Evolutionary conservation across 2,329 filamentous ascomycete genomes (phyloP).

Genomic region (Monosporascus cannonballus): DNA sequence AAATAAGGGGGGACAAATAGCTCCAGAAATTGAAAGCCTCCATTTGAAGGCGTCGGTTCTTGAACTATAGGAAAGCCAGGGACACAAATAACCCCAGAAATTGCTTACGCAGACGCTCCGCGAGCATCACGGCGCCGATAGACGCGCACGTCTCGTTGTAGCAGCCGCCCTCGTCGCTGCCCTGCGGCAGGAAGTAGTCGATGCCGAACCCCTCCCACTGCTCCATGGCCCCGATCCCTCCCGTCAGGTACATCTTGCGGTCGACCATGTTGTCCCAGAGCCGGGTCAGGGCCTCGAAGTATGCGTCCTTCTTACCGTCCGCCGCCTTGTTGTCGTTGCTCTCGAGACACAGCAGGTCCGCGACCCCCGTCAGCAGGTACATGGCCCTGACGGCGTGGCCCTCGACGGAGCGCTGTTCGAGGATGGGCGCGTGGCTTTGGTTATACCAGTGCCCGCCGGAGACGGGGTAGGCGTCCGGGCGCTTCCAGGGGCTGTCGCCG

Average conservation of each 20-base stretch:
- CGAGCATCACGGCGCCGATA: slow-evolving; percentile 56
- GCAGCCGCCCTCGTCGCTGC: slow-evolving; percentile 55
- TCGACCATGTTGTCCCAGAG: slow-evolving; percentile 57
- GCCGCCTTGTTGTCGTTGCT: not conserved
- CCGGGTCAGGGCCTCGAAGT: slow-evolving; percentile 34
- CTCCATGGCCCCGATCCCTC: slow-evolving; percentile 51
- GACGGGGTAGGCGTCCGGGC: slow-evolving; percentile 41
- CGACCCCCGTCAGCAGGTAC: slow-evolving; percentile 53
- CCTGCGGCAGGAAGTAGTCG: slow-evolving; percentile 53
- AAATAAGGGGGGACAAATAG: too few relatives aligned
- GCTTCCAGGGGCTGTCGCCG: slow-evolving; percentile 41
- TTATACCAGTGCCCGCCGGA: slow-evolving; percentile 41
- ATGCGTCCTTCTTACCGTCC: slow-evolving; percentile 16
- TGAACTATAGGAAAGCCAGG: too few relatives aligned
- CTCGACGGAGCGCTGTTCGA: slow-evolving; percentile 47
- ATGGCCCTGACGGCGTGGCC: slow-evolving; percentile 55
- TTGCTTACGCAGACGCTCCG: slow-evolving; percentile 37
- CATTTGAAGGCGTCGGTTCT: too few relatives aligned
- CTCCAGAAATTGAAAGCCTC: too few relatives aligned
- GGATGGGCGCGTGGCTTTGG: slow-evolving; percentile 50
- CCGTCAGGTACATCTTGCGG: slow-evolving; percentile 57
- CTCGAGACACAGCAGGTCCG: slow-evolving; percentile 44
- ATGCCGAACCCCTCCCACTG: slow-evolving; percentile 57
- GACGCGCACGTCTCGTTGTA: slow-evolving; percentile 57
- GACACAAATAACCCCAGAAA: too few relatives aligned